A percentile compares a stretch with the other conserved stretches of the same genome.
Conservation (phyloP, 2,329 filamentous ascomycete genomes). For the Coniochaeta pulveracea region DNA sequence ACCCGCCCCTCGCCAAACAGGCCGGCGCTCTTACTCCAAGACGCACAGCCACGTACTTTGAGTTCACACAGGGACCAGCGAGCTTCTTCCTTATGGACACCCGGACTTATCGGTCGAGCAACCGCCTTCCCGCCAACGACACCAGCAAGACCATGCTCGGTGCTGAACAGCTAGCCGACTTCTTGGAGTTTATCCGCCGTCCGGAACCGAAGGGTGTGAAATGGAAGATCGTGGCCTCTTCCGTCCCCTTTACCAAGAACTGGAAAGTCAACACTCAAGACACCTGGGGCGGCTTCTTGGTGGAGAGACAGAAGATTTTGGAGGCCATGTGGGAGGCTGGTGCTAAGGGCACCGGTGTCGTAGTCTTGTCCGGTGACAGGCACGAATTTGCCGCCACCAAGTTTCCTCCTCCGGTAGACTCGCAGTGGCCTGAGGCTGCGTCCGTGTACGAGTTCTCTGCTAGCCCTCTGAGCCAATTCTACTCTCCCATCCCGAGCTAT, state of each 20-base stretch:
- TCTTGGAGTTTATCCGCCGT: constrained; percentile 64
- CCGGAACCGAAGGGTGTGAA: constrained; percentile 66
- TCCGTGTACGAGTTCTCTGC: constrained; percentile 85
- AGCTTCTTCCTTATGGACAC: constrained; percentile 95
- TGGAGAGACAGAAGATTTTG: constrained; percentile 67
- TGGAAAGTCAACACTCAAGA: constrained; percentile 83
- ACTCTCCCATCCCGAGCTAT: constrained; percentile 76
- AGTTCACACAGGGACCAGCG: constrained; percentile 80
- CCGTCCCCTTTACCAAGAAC: constrained; percentile 94
- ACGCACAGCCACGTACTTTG: constrained; percentile 66
- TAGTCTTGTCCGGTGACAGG: constrained; percentile 83
- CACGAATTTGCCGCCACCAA: constrained; percentile 93
- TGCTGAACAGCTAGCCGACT: constrained; percentile 61
- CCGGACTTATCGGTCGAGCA: constrained; percentile 69
- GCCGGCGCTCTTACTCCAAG: constrained; percentile 26
- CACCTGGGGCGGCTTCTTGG: constrained; percentile 88
- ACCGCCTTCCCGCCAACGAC: constrained; percentile 45
- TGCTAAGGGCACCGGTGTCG: constrained; percentile 62
- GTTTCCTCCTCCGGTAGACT: constrained; percentile 50
- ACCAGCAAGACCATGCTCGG: constrained; percentile 81
- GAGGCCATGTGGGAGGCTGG: constrained; percentile 88
- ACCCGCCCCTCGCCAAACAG: constrained; percentile 59
- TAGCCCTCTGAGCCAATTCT: constrained; percentile 89
- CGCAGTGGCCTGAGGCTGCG: constrained; percentile 50
- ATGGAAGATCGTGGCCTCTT: constrained; percentile 90